Base-by-base conservation (phyloP, 2,329 filamentous ascomycete genomes). In the Pyricularia sp. region DNA sequence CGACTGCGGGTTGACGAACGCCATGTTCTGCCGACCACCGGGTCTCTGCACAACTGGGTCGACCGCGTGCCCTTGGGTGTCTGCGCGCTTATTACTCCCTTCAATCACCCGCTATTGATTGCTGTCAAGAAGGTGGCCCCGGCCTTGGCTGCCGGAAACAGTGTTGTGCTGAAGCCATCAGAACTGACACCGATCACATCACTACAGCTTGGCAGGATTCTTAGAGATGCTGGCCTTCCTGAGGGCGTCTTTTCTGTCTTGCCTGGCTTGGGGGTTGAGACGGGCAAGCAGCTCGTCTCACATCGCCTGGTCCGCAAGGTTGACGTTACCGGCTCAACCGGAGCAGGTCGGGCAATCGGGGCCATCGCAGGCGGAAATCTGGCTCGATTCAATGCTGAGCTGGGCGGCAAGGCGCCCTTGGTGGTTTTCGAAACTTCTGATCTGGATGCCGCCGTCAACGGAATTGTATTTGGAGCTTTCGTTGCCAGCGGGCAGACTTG, bases 321-420 rank as follows among this genome's bases (percentile, higher is more conserved):
- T 69, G 90, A 91, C 72, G 88, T 93, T 73, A 93, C 90, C 55
- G 90, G 91, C 63, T 90, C 89, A n/a, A 92, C 90, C 26, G 79
- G 81, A n/a, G 88, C 90, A 23, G 90, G 90, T 5, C 83, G 88
- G 69, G 85, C 86, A 50, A 91, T 93, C 73, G 89, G 91, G 71
- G 82, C 87, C 63, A 83, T 90, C 59, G 88, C 86, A 30, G 85
- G 87, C 61, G 84, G 83, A 71, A 92, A 92, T 78, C 78, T 92
- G 72, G 88, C 90, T 75, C 86, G 88, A 73, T 88, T 89, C 72
- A 92, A 89, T 55, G 87, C 91, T 30, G 89, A 92, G 79, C 84
- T 92, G 30, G 90, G 90, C 9, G 88, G 91, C 75, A 91, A 92
- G 81, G 87, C 86, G 64, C 90, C 90, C 25, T 83, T 91, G 71